Evolutionary conservation across 2,329 filamentous ascomycete species (phyloP), one percentile per base, ranked within the genome.

Genomic region (Sarocladiaceae sp.): DNA sequence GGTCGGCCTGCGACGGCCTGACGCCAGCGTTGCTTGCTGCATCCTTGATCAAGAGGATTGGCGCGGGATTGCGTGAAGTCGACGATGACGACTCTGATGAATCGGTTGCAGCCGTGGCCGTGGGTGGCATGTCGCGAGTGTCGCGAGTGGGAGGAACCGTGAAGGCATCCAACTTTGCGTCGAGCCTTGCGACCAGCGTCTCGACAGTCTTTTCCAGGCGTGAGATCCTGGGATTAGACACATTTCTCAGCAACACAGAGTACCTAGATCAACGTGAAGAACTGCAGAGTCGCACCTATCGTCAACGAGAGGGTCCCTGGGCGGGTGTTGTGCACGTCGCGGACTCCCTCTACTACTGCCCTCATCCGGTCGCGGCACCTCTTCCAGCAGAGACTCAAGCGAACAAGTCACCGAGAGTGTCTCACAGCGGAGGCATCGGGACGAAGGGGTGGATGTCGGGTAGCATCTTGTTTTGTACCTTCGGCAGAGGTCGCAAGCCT

Each of bases 381-480:
- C n/a, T n/a, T n/a, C n/a, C n/a, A n/a, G n/a, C 4, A 23, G 5
- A 10, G 21, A 23, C 7, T 43, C 31, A 1, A 58, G 41, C 3
- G 56, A 58, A 10, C 56, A 58, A 2, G 26, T 19, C 15, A 51
- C 52, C 3, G 50, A 49, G 6, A 58, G 35, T 2, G 56, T 58
- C 21, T 50, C 37, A 21, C 56, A 58, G 2, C 55, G 54, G 2
- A 58, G 48, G 32, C 55, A 58, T 7, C 47, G 40, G 4, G 49
- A 50, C 2, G 21, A 33, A 3, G 43, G 27, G n/a, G 34, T 34
- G 0, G 43, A 24, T 0, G 51, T 53, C 2, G 49, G 44, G 15
- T 58, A 58, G 31, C 56, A 58, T 7, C 56, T 47, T 12, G 56
- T 57, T 43, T 58, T 58, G 35, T 53, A 44, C 19, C 49, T 53